These are phyloP conservation scores for Zopfochytrium polystomum DNA, from an alignment of 371 early-diverging fungal species.

Conservation along the genomic window DNA sequence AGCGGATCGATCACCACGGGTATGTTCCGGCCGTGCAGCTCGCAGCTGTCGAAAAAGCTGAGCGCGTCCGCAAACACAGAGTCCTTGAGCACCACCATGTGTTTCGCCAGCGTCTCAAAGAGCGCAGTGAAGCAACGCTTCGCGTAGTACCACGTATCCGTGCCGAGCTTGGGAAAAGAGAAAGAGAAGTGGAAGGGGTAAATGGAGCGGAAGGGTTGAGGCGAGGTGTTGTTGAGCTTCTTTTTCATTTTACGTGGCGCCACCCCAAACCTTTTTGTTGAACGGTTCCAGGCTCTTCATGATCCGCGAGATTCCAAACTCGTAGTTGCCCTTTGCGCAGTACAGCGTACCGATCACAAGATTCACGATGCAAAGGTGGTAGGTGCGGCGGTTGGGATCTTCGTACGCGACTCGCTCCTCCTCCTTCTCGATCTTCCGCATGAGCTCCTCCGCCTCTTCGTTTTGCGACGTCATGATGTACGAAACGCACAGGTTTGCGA, in stretches of 20 bases:
- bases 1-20: slow-evolving; percentile 50
- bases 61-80: slow-evolving; percentile 47
- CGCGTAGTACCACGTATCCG: slow-evolving; percentile 61
- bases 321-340: slow-evolving; percentile 60
- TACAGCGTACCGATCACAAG: slow-evolving; percentile 61
- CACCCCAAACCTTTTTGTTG: slow-evolving; percentile 51
- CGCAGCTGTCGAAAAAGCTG: slow-evolving; percentile 51
- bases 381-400: slow-evolving; percentile 47
- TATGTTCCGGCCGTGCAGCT: slow-evolving; percentile 50
- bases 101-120: slow-evolving; percentile 55
- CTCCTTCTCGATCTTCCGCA: slow-evolving; percentile 57
- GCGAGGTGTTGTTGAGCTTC: no score
- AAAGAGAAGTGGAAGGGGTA: not conserved
- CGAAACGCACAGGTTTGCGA: slow-evolving; percentile 58
- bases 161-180: slow-evolving; percentile 42
- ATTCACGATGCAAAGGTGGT: slow-evolving; percentile 59
- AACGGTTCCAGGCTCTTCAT: slow-evolving; percentile 58
- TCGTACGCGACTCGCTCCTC: slow-evolving; percentile 54
- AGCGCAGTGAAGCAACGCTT: slow-evolving; percentile 53
- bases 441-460: slow-evolving; percentile 58
- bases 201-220: not conserved
- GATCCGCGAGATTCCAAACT: slow-evolving; percentile 56
- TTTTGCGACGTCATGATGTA: slow-evolving; percentile 61
- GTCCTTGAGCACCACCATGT: slow-evolving; percentile 58
- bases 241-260: no score